phyloP scores from a whole-genome alignment of 1,139 yeast genomes.

The Geotrichum klebahnii region DNA sequence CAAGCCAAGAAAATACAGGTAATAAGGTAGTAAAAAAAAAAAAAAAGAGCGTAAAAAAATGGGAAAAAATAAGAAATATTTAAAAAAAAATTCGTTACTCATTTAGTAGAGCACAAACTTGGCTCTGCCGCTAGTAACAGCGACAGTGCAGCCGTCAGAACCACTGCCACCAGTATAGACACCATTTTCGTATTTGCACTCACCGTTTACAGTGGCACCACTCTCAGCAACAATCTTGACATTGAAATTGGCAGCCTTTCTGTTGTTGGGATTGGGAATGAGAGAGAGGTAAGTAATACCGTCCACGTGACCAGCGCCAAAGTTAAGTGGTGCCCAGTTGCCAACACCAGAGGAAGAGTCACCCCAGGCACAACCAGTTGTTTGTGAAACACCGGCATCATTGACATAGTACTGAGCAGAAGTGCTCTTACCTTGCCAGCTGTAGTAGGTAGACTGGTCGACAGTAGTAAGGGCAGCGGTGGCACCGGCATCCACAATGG shows the following conservation, averaged over 20 bases:
- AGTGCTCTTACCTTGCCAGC: conserved; percentile 77
- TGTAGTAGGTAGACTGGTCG: conserved; percentile 68
- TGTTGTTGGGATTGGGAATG: conserved; percentile 93
- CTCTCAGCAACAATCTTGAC: conserved; percentile 76
- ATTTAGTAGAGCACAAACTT: conserved; percentile 62
- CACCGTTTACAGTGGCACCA: conserved; percentile 64
- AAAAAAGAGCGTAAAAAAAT: background rate
- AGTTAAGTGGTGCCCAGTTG: conserved; percentile 96
- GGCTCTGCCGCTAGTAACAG: conserved; percentile 80
- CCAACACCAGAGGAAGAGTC: conserved; percentile 72
- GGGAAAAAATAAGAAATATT: background rate
- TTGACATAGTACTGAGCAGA: conserved; percentile 96
- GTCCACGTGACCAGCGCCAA: conserved; percentile 83
- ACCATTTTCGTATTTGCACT: conserved; percentile 79
- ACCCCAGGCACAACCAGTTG: conserved; percentile 95
- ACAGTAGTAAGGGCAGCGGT: conserved; percentile 70
- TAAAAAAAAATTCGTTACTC: background rate
- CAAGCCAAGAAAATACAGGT: background rate
- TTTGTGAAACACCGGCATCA: conserved; percentile 85
- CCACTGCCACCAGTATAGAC: conserved; percentile 76
- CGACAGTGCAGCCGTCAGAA: conserved; percentile 85
- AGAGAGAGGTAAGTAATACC: conserved; percentile 84
- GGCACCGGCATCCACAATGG: conserved; percentile 67
- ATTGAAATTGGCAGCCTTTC: conserved; percentile 67
- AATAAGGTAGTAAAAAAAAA: background rate